Base-by-base conservation (phyloP, 1,139 yeast species). In the Waltiozyma sp. region DNA sequence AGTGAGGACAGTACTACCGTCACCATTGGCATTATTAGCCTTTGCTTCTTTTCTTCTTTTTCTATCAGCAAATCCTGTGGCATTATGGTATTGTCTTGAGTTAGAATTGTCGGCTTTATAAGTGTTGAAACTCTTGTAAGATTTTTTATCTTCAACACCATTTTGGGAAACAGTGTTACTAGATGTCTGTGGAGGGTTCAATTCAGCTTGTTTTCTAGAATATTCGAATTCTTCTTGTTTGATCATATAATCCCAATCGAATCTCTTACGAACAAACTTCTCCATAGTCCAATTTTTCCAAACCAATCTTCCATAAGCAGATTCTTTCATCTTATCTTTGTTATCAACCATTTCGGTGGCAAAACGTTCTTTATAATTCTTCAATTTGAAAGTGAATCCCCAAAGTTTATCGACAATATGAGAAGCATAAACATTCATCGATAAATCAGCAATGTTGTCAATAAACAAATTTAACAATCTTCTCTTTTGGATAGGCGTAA, bases 221-320 rank as follows among this genome's bases (percentile, higher is more conserved):
- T 13, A 18, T 41, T 69, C 79, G 43, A 68, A 69, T 57, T 85
- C 94, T 55, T 80, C 84, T 42, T 79, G 79, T 57, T 83, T 87
- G 31, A 85, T 75, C 34, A 75, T 55, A 39, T 72, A 68, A 64
- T 83, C 85, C 96, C 96, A 88, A 56, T 87, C 95, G 57, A 70
- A 75, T 59, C 82, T 77, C 62, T 80, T 80, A 59, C 96, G 73
- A 13, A 68, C 61, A 56, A 79, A 86, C 53, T 78, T 64, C 57
- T 87, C 96, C 80, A 88, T 74, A 28, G 74, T 65, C 97, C 97
- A 91, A 60, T 89, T 91, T 58, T 84, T 85, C 97, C 97, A 91
- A 2, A 91, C 97, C 52, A 80, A 73, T 58, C 83, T 77, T 39
- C 98, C 98, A 57, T 91, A 91, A 21, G 70, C 74, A 58, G 95